phyloP scores from a whole-genome alignment of 2,329 filamentous ascomycete species.

The Coniochaeta sp. region DNA sequence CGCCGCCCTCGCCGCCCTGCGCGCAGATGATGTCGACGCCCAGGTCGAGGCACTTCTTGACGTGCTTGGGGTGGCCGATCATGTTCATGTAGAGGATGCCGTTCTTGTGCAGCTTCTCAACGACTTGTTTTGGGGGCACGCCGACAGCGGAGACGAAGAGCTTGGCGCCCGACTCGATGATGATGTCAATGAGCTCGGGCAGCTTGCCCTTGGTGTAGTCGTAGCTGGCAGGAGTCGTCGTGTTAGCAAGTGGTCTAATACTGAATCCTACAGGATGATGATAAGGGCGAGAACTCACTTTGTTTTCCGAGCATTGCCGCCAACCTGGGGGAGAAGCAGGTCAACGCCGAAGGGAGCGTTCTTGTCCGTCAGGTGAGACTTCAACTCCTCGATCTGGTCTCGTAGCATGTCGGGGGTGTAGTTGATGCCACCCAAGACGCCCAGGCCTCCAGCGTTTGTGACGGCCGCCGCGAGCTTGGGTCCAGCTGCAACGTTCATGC shows the following conservation, averaged over 20 bases:
- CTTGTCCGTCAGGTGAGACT: constrained; percentile 81
- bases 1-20: constrained; percentile 94
- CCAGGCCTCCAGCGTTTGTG: constrained; percentile 91
- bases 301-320: constrained; percentile 89
- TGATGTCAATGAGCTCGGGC: constrained; percentile 78
- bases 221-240: constrained; percentile 55
- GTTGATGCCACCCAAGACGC: constrained; percentile 90
- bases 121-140: constrained; percentile 79
- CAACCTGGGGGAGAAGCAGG: constrained; percentile 87
- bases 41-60: constrained; percentile 87
- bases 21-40: constrained; percentile 97
- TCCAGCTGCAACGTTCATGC: constrained; percentile 98
- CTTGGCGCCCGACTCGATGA: constrained; percentile 85
- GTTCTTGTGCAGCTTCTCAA: constrained; percentile 80
- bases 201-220: constrained; percentile 99
- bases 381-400: constrained; percentile 92
- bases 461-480: constrained; percentile 95
- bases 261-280: neutral
- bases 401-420: constrained; percentile 97
- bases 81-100: constrained; percentile 99
- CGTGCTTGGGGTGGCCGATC: constrained; percentile 99
- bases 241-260: neutral
- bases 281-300: constrained; percentile 56
- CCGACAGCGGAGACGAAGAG: constrained; percentile 97
- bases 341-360: constrained; percentile 94